These are phyloP conservation scores for Penicillium concentricum DNA, from an alignment of 2,329 filamentous ascomycete genomes.

Conservation along the genomic window DNA sequence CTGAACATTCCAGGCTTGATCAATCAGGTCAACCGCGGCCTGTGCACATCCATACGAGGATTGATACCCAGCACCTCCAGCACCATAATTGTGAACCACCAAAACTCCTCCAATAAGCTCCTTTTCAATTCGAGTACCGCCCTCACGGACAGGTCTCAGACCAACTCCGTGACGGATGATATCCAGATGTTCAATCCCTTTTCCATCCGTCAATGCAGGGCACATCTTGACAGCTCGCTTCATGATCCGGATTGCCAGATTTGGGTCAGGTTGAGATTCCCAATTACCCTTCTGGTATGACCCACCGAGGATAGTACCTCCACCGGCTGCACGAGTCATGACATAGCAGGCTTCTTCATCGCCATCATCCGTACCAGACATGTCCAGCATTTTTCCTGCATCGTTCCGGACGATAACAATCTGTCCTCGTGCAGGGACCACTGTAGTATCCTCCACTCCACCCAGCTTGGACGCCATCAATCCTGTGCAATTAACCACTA, in stretches of 20 bases:
- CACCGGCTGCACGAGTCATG: constrained; percentile 73
- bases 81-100: constrained; percentile 40
- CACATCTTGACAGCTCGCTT: constrained; percentile 51
- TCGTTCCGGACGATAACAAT: constrained; percentile 78
- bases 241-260: constrained; percentile 79
- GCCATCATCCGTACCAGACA: constrained; percentile 71
- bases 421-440: constrained; percentile 77
- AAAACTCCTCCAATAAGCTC: constrained; percentile 61
- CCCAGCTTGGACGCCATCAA: constrained; percentile 70
- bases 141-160: constrained; percentile 68
- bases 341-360: constrained; percentile 70
- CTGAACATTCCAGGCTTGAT: neutral
- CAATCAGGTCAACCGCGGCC: constrained; percentile 48
- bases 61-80: constrained; percentile 57
- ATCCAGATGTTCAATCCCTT: constrained; percentile 66
- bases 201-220: constrained; percentile 42
- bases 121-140: constrained; percentile 72
- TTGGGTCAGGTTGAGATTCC: constrained; percentile 73
- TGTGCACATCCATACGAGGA: constrained; percentile 66
- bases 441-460: constrained; percentile 70
- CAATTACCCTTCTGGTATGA: constrained; percentile 75
- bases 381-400: constrained; percentile 63
- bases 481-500: constrained; percentile 82
- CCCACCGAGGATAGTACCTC: constrained; percentile 79
- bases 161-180: constrained; percentile 78